phyloP scores from a whole-genome alignment of 129 eudicot genomes.

The Artemisia annua region DNA sequence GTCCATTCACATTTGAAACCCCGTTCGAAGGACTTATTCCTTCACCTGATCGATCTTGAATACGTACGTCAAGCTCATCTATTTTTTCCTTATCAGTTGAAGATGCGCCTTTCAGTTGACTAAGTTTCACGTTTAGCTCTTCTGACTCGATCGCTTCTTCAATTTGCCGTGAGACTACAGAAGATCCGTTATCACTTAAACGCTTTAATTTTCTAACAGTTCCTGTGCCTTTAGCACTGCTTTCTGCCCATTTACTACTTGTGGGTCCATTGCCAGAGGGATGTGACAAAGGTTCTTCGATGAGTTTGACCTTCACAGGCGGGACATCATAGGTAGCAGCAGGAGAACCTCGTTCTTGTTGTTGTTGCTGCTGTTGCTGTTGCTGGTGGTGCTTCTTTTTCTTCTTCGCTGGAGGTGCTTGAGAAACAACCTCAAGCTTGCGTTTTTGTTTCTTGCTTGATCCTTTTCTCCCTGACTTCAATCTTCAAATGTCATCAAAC shows the following conservation, averaged over 20 bases:
- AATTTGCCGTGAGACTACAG: constrained; percentile 18
- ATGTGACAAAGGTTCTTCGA: constrained; percentile 41
- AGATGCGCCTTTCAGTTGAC: constrained; percentile 43
- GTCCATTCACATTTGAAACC: constrained; percentile 36
- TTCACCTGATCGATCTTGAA: constrained; percentile 33
- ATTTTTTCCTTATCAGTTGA: constrained; percentile 23
- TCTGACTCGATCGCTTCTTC: constrained; percentile 38
- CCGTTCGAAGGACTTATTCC: constrained; percentile 38
- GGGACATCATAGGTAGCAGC: constrained; percentile 52
- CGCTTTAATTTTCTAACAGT: constrained; percentile 28
- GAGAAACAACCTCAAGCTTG: constrained; percentile 38
- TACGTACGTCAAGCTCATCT: constrained; percentile 16
- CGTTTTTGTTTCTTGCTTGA: constrained; percentile 59
- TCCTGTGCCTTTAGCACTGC: constrained; percentile 28
- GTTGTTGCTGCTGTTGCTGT: constrained; percentile 25
- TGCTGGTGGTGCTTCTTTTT: constrained; percentile 55
- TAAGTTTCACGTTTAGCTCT: constrained; percentile 40
- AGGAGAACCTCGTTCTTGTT: constrained; percentile 50
- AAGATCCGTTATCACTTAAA: constrained; percentile 41
- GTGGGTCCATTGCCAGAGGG: constrained; percentile 21
- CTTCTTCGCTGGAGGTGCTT: constrained; percentile 49
- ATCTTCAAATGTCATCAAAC: constrained; percentile 34
- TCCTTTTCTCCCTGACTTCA: constrained; percentile 49
- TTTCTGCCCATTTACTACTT: constrained; percentile 35
- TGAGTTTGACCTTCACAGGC: constrained; percentile 37